Evolutionary conservation across 1,139 yeast genomes (phyloP).

Genomic region (Magnusiomyces clavatus): DNA sequence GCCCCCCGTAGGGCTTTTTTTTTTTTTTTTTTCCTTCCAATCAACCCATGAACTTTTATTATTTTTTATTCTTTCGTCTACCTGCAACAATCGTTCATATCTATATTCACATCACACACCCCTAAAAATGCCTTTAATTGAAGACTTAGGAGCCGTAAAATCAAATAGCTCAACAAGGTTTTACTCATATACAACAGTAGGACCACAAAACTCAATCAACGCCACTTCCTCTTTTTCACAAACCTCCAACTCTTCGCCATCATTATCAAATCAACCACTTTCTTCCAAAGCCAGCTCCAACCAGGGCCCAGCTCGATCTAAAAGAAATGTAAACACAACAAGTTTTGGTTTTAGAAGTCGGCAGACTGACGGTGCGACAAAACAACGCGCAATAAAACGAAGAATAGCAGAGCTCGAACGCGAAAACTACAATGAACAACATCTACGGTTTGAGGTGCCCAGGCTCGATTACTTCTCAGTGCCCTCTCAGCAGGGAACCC

Average conservation of each 20-base stretch:
- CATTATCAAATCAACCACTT: slow-evolving; percentile 1
- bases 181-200: slow-evolving; percentile 7
- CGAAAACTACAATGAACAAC: slow-evolving; percentile 35
- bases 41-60: too few species aligned
- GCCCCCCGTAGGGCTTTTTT: too few species aligned
- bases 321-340: slow-evolving; percentile 12
- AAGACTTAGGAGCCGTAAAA: slow-evolving; percentile 12
- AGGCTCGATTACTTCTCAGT: slow-evolving; percentile 23
- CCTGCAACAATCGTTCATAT: slow-evolving; percentile 11
- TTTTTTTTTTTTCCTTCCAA: too few species aligned
- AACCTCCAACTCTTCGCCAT: neutral
- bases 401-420: slow-evolving; percentile 35
- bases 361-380: slow-evolving; percentile 18
- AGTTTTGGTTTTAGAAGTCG: neutral
- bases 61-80: too few species aligned
- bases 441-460: slow-evolving; percentile 34
- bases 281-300: neutral
- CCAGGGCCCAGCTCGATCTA: slow-evolving; percentile 8
- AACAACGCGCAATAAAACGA: slow-evolving; percentile 25
- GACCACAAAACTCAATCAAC: neutral
- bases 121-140: slow-evolving; percentile 12
- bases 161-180: slow-evolving; percentile 9
- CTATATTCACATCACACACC: neutral
- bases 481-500: slow-evolving; percentile 15
- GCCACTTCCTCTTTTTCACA: neutral